A percentile compares a stretch with the other conserved stretches of the same genome.
Conservation (phyloP, 2,329 filamentous ascomycete species). For the Neurospora sp. region DNA sequence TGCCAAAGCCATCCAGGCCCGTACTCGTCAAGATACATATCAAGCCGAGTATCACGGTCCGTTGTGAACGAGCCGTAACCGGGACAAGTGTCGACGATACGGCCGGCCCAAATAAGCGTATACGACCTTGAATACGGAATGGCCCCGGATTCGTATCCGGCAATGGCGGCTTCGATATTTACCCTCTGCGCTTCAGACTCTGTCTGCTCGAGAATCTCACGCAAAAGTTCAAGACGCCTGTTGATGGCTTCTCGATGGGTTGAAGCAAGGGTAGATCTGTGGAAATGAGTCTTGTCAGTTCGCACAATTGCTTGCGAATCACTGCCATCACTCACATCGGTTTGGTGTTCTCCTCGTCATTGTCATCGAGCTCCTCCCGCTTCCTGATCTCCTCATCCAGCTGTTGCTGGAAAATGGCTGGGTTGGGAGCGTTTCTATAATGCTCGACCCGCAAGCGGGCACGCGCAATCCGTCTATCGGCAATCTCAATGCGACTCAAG, state of each 20-base stretch:
- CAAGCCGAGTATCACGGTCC: conserved; percentile 29
- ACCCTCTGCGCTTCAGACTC: conserved; percentile 26
- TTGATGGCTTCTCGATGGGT: conserved; percentile 22
- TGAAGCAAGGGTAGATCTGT: conserved; percentile 16
- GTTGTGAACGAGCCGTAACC: conserved; percentile 28
- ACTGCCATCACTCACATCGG: conserved; percentile 11
- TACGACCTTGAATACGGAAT: conserved; percentile 31
- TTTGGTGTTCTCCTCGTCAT: conserved; percentile 16
- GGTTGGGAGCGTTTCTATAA: conserved; percentile 9
- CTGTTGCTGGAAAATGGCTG: conserved; percentile 10
- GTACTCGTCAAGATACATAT: conserved; percentile 25
- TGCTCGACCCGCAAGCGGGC: conserved; percentile 16
- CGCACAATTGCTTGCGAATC: background rate
- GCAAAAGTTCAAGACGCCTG: conserved; percentile 24
- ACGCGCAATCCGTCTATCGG: conserved; percentile 28
- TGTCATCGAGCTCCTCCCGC: conserved; percentile 22
- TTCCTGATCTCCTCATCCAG: conserved; percentile 12
- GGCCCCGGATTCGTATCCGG: conserved; percentile 29
- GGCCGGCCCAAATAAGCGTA: conserved; percentile 33
- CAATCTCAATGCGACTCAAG: conserved; percentile 26
- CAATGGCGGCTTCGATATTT: conserved; percentile 33
- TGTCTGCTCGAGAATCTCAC: conserved; percentile 22
- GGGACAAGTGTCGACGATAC: conserved; percentile 30
- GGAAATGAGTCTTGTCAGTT: background rate
- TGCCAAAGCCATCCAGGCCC: conserved; percentile 37